Evolutionary conservation across 2,329 filamentous ascomycete genomes (phyloP).

Genomic region (Coniochaeta pulveracea): DNA sequence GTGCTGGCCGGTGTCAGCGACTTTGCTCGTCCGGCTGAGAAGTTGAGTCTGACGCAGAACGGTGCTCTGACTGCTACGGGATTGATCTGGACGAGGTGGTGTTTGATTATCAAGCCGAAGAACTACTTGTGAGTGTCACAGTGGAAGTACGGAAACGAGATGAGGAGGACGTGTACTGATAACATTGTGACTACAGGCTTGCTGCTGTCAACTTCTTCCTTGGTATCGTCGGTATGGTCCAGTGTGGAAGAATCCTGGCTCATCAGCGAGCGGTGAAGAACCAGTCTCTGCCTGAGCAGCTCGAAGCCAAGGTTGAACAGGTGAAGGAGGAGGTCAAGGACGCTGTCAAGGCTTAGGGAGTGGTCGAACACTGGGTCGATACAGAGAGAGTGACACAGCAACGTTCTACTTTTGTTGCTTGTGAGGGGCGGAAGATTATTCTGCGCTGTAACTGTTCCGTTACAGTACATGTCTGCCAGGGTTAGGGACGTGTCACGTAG

Average conservation of each 20-base stretch:
- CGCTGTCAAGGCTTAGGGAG: conserved; percentile 7
- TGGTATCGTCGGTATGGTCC: conserved; percentile 72
- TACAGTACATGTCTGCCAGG: too few species aligned
- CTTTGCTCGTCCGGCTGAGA: conserved; percentile 81
- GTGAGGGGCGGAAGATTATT: too few species aligned
- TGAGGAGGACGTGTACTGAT: background rate
- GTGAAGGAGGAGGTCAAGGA: conserved; percentile 12
- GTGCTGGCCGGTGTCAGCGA: conserved; percentile 89
- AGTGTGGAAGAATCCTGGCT: conserved; percentile 65
- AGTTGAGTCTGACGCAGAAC: conserved; percentile 90
- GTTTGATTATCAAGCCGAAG: conserved; percentile 87
- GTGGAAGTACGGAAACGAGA: too few species aligned
- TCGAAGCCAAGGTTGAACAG: background rate
- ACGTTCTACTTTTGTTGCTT: too few species aligned
- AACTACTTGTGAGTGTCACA: conserved; percentile 66
- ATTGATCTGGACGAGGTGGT: conserved; percentile 97
- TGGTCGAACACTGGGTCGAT: too few species aligned
- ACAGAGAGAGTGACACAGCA: too few species aligned
- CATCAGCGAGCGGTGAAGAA: conserved; percentile 53
- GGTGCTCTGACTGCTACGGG: conserved; percentile 81
- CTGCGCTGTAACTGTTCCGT: too few species aligned
- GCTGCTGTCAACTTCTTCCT: conserved; percentile 98
- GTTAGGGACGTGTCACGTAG: too few species aligned
- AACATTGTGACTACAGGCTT: conserved; percentile 40
- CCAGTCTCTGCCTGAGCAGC: conserved; percentile 25